These are phyloP conservation scores for Mycena venus DNA, from an alignment of 768 basidiomycete species.

Conservation along the genomic window DNA sequence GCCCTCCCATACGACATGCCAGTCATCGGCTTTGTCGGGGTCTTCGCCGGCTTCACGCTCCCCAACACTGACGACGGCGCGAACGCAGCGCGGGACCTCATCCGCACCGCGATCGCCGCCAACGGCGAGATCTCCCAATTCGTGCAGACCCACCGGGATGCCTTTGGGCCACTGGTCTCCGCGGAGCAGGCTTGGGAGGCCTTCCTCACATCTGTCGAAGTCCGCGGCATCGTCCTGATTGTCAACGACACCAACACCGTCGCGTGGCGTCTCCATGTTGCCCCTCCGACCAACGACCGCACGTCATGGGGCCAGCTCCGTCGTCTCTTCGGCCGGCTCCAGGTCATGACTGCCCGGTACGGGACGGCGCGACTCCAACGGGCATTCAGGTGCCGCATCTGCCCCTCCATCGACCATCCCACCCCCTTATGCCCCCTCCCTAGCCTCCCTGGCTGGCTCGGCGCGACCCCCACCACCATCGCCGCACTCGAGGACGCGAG, in stretches of 20 bases:
- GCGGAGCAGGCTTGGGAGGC: too few relatives aligned
- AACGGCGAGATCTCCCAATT: too few relatives aligned
- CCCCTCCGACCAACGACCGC: neutral
- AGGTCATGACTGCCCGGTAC: neutral
- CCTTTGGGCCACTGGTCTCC: too few relatives aligned
- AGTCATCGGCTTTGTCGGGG: neutral
- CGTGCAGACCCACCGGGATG: too few relatives aligned
- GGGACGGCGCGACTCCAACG: neutral
- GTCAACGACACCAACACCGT: too few relatives aligned
- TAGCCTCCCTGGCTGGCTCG: neutral
- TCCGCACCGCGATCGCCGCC: neutral
- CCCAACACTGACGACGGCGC: neutral
- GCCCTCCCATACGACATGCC: too few relatives aligned
- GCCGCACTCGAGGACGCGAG: neutral
- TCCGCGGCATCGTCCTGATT: too few relatives aligned
- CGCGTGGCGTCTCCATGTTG: neutral
- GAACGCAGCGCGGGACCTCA: neutral
- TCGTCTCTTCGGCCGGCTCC: neutral
- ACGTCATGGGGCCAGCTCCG: neutral
- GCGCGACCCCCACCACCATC: conserved; percentile 10
- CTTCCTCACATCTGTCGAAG: too few relatives aligned
- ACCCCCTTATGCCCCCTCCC: conserved; percentile 9
- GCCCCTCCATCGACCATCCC: conserved; percentile 12
- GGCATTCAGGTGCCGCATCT: neutral
- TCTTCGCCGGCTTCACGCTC: neutral